Evolutionary conservation across 768 basidiomycete genomes (phyloP), one percentile per base, ranked within the genome.

Genomic region (Leccinum barrowsii): DNA sequence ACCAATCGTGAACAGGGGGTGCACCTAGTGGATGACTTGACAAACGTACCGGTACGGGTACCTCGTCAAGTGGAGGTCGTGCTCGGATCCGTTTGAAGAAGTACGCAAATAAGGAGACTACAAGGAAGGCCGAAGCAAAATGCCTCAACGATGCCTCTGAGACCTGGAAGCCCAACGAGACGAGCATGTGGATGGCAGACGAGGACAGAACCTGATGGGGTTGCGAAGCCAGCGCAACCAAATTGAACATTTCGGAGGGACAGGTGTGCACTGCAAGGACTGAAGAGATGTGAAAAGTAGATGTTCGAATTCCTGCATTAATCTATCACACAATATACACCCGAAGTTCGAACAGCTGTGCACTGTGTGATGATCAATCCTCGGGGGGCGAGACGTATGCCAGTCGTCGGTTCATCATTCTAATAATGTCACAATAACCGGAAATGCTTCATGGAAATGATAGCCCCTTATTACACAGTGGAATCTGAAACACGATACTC

Each of bases 21-120:
- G 5, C n/a, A 11, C 6, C 30, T 24, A 50, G n/a, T n/a, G 30
- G 5, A 17, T 11, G 19, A 10, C 26, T 21, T 12, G 22, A 54
- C 17, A n/a, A n/a, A 50, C 49, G 24, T 30, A 59, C 58, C 2
- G 49, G 58, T 28, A 56, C n/a, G 13, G 54, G 58, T 10, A 59
- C 8, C 2, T 21, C 37, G 10, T 50, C 21, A 15, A 56, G 54
- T 6, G 13, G 7, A 8, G 37, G 48, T 8, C 22, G 48, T 7
- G 48, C 28, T 44, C 28, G 34, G 26, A 40, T 17, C 26, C 37
- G 37, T 34, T 59, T 59, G 28, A 35, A 24, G 4, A 57, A 21
- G 34, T 52, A 59, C 1, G 49, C 5, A 22, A 56, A 46, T 15
- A 46, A 37, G 11, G 42, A n/a, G 5, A 47, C 37, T 4, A 13